phyloP scores from a whole-genome alignment of 768 basidiomycete genomes.

The Asterophora parasitica region DNA sequence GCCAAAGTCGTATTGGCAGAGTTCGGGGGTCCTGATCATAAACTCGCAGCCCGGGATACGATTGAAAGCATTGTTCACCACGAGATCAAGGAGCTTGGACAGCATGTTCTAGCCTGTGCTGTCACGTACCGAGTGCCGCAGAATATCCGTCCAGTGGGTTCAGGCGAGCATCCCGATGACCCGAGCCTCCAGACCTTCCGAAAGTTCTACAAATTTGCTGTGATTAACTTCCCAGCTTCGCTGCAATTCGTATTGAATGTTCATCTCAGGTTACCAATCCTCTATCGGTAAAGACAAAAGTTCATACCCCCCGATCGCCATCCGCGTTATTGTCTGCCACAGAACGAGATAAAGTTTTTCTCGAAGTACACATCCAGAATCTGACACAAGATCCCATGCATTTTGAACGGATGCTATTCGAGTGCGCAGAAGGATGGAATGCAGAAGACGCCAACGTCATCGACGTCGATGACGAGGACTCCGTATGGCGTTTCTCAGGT shows the following conservation, averaged over 20 bases:
- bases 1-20: constrained; percentile 61
- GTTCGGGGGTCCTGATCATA: constrained; percentile 49
- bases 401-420: constrained; percentile 79
- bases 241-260: not conserved
- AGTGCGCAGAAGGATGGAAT: constrained; percentile 64
- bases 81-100: constrained; percentile 92
- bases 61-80: constrained; percentile 69
- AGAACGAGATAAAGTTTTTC: constrained; percentile 79
- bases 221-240: constrained; percentile 33
- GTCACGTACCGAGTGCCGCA: constrained; percentile 77
- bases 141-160: constrained; percentile 46
- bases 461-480: constrained; percentile 20
- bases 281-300: constrained; percentile 91
- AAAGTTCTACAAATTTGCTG: constrained; percentile 90
- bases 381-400: constrained; percentile 69
- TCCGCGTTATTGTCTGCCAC: constrained; percentile 57
- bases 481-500: constrained; percentile 48
- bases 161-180: constrained; percentile 48
- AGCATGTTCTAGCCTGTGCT: constrained; percentile 83
- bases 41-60: constrained; percentile 51
- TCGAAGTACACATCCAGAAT: constrained; percentile 93
- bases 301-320: constrained; percentile 72
- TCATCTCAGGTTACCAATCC: constrained; percentile 80
- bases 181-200: constrained; percentile 64
- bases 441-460: constrained; percentile 51